Conservation (phyloP, 495 filamentous ascomycete genomes). For the Sordaria brevicollis region DNA sequence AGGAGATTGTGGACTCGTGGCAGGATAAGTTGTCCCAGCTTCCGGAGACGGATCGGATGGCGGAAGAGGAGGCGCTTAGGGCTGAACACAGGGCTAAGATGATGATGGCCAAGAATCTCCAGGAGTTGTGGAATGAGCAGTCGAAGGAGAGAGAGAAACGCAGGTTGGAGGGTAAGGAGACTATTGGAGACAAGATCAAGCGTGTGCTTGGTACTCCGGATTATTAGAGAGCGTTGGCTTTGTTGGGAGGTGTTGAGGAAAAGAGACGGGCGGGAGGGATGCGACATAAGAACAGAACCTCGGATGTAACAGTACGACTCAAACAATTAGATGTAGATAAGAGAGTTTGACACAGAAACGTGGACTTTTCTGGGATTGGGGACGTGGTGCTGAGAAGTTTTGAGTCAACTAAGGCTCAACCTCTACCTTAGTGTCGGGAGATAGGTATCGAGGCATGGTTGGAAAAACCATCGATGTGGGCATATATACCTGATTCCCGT, state of each 20-base stretch:
- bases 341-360: background rate
- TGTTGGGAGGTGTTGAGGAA: background rate
- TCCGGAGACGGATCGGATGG: slow-evolving; percentile 48
- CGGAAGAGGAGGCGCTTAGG: slow-evolving; percentile 55
- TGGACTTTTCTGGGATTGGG: no score
- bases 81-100: slow-evolving; percentile 49
- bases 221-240: background rate
- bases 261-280: no score
- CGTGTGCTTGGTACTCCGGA: slow-evolving; percentile 2
- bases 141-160: slow-evolving; percentile 46
- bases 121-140: slow-evolving; percentile 45
- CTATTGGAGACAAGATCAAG: slow-evolving; percentile 37
- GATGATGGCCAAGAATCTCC: slow-evolving; percentile 42
- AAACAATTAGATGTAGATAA: background rate
- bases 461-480: background rate
- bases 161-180: slow-evolving; percentile 48
- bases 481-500: background rate
- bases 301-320: background rate
- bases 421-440: background rate
- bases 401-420: background rate
- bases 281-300: background rate
- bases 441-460: background rate
- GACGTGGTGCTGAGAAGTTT: background rate
- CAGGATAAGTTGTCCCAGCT: slow-evolving; percentile 48
- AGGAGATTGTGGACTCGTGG: slow-evolving; percentile 30